Conservation (phyloP, 768 basidiomycete species). For the Piloderma croceum region DNA sequence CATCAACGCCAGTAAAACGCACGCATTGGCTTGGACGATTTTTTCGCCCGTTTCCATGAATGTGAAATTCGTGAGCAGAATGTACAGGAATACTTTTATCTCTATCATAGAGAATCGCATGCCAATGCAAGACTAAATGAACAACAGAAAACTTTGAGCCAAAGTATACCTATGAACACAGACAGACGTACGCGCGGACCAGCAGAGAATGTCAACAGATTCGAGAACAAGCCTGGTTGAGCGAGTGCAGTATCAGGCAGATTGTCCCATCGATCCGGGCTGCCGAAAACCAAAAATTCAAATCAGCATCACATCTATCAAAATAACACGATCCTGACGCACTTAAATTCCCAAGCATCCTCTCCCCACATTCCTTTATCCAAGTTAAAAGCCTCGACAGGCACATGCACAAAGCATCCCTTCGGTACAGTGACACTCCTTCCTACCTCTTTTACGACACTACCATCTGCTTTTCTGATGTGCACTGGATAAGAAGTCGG, state of each 20-base stretch:
- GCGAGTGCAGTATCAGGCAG: conserved; percentile 62
- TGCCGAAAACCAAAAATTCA: conserved; percentile 21
- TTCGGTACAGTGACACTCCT: conserved; percentile 50
- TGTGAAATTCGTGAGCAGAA: conserved; percentile 61
- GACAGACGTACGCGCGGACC: conserved; percentile 63
- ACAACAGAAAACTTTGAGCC: conserved; percentile 3
- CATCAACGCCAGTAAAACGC: conserved; percentile 20
- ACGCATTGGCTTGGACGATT: conserved; percentile 61
- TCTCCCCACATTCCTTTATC: conserved; percentile 76
- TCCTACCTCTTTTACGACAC: conserved; percentile 32
- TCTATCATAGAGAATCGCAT: conserved; percentile 80
- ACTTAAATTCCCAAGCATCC: conserved; percentile 81
- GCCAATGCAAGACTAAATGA: conserved; percentile 70
- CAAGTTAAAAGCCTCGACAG: conserved; percentile 75
- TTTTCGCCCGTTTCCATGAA: conserved; percentile 45
- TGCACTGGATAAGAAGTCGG: conserved; percentile 65
- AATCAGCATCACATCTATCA: not conserved
- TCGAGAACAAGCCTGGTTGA: conserved; percentile 68
- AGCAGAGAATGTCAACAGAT: conserved; percentile 71
- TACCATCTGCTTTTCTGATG: conserved; percentile 43
- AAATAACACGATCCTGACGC: conserved; percentile 20
- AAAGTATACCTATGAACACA: conserved; percentile 2
- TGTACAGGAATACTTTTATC: conserved; percentile 71
- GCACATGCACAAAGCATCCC: conserved; percentile 72
- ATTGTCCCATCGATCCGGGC: conserved; percentile 78